These are phyloP conservation scores for Persicaria tinctoria DNA, from an alignment of 148 eudicot genomes.

Conservation along the genomic window DNA sequence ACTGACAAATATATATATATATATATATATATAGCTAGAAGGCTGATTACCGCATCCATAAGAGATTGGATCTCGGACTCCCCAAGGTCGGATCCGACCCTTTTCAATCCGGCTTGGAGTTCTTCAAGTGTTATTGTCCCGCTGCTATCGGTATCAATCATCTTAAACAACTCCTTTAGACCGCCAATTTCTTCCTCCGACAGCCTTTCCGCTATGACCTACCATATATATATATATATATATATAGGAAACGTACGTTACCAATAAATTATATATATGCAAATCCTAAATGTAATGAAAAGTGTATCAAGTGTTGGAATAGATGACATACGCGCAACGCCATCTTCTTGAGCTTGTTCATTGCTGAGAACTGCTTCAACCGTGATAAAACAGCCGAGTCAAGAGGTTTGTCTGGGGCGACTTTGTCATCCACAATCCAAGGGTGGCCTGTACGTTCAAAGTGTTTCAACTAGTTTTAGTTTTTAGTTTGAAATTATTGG, in stretches of 20 bases:
- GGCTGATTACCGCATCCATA: conserved; percentile 16
- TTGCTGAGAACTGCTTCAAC: conserved; percentile 22
- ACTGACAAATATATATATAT: background rate
- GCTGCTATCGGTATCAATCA: conserved; percentile 19
- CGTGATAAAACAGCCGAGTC: conserved; percentile 22
- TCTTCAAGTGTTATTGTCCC: conserved; percentile 23
- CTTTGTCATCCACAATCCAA: conserved; percentile 20
- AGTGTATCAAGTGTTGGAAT: background rate
- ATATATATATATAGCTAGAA: too few relatives aligned
- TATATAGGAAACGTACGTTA: background rate
- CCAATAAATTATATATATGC: background rate
- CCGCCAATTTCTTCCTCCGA: conserved; percentile 23
- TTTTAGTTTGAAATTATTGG: too few relatives aligned
- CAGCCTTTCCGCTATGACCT: conserved; percentile 20
- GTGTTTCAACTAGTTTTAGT: too few relatives aligned
- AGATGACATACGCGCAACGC: conserved; percentile 17
- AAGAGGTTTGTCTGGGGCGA: conserved; percentile 20
- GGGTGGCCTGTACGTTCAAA: conserved; percentile 17
- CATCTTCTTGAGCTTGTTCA: conserved; percentile 23
- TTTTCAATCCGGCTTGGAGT: conserved; percentile 16
- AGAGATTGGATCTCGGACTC: conserved; percentile 19
- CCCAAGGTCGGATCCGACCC: conserved; percentile 15
- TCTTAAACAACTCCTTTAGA: conserved; percentile 19
- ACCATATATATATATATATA: background rate
- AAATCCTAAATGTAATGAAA: background rate